These are phyloP conservation scores for Hypoxylon sp. DNA, from an alignment of 2,329 filamentous ascomycete species.

Conservation along the genomic window DNA sequence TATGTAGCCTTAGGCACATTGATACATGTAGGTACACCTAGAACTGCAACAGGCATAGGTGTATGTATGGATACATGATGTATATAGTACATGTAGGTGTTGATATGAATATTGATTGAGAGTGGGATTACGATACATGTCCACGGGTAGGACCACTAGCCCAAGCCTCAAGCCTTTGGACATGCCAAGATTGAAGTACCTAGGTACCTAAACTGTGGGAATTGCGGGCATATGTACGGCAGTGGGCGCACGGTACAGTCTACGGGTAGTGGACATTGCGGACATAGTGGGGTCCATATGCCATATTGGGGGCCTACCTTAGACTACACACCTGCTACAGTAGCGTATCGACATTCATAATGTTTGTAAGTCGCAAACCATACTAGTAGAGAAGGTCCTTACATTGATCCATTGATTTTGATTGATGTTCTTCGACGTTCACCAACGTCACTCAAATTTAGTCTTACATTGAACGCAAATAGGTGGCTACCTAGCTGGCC, in stretches of 20 bases:
- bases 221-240: background rate
- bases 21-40: slow-evolving; percentile 3
- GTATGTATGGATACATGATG: too few species aligned
- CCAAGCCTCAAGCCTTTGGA: too few species aligned
- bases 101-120: too few species aligned
- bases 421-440: background rate
- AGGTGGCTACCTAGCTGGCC: background rate
- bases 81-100: too few species aligned
- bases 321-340: slow-evolving; percentile 2
- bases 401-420: background rate
- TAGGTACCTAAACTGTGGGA: too few species aligned
- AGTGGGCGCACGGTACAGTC: background rate
- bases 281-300: slow-evolving; percentile 19
- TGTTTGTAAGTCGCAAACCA: slow-evolving; percentile 4
- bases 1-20: background rate
- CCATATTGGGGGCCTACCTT: too few species aligned
- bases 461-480: background rate
- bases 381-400: too few species aligned
- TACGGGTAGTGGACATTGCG: background rate
- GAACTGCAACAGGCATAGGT: too few species aligned
- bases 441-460: background rate
- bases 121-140: too few species aligned
- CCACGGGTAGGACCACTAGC: too few species aligned
- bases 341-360: background rate
- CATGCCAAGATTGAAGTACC: too few species aligned